These are phyloP conservation scores for Lobosporangium transversale DNA, from an alignment of 192 early-diverging fungal genomes.

Conservation along the genomic window DNA sequence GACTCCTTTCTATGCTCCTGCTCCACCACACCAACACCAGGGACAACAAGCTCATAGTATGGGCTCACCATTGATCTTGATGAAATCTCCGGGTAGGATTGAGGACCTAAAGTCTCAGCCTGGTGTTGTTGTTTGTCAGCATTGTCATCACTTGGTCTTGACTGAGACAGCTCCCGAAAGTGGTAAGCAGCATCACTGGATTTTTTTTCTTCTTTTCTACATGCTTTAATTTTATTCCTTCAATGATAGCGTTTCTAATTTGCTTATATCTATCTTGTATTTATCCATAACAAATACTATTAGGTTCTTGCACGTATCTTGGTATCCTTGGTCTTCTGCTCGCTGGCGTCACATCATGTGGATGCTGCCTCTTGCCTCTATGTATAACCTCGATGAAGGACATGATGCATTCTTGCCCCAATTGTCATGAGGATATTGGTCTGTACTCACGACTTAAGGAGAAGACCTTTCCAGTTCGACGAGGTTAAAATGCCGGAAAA, in stretches of 20 bases:
- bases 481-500: too few species aligned
- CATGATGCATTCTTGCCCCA: slow-evolving; percentile 48
- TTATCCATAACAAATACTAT: too few species aligned
- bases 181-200: slow-evolving; percentile 27
- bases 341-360: slow-evolving; percentile 43
- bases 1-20: neutral
- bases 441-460: slow-evolving; percentile 31
- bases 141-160: slow-evolving; percentile 37
- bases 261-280: too few species aligned
- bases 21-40: neutral
- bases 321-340: slow-evolving; percentile 34
- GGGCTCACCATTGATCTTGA: slow-evolving; percentile 32
- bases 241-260: too few species aligned
- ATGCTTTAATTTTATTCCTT: neutral
- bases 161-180: slow-evolving; percentile 40
- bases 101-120: slow-evolving; percentile 35
- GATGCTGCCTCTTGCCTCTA: slow-evolving; percentile 44
- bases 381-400: slow-evolving; percentile 48
- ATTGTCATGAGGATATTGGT: slow-evolving; percentile 48
- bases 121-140: slow-evolving; percentile 42
- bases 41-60: slow-evolving; percentile 1
- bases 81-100: slow-evolving; percentile 29
- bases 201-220: slow-evolving; percentile 3
- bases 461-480: slow-evolving; percentile 32
- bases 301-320: slow-evolving; percentile 49